phyloP scores from a whole-genome alignment of 331 rosid species.

The Telfairia occidentalis region DNA sequence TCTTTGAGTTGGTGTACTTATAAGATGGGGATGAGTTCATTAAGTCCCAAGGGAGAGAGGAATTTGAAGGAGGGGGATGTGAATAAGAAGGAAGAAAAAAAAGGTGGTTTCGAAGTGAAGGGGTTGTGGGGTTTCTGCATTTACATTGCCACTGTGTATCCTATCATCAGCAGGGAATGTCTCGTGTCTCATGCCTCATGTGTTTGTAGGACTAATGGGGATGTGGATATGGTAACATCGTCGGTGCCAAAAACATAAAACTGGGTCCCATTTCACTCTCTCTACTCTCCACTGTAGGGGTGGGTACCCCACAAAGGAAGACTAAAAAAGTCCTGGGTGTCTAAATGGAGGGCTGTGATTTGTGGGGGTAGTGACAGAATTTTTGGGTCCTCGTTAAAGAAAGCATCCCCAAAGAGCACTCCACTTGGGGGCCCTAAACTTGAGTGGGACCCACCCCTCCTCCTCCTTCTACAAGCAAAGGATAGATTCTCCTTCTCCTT shows the following conservation, averaged over 20 bases:
- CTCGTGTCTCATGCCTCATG: too few relatives aligned
- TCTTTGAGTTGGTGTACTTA: not conserved
- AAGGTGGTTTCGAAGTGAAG: not conserved
- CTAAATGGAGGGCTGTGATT: slow-evolving; percentile 24
- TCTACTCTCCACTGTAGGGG: slow-evolving; percentile 10
- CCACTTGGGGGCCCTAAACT: slow-evolving; percentile 24
- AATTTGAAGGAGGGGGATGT: slow-evolving; percentile 18
- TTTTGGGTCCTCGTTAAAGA: slow-evolving; percentile 74
- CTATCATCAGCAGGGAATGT: not conserved
- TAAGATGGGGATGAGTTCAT: not conserved
- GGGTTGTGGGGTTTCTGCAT: too few relatives aligned
- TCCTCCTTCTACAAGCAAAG: slow-evolving; percentile 68
- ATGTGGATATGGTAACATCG: slow-evolving; percentile 12
- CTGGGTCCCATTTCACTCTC: slow-evolving; percentile 14
- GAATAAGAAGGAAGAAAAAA: slow-evolving; percentile 46
- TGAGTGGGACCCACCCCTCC: slow-evolving; percentile 31
- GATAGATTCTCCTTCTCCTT: slow-evolving; percentile 67
- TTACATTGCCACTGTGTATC: not conserved
- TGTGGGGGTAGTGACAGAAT: slow-evolving; percentile 38
- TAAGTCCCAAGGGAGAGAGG: not conserved
- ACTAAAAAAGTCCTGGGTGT: slow-evolving; percentile 10
- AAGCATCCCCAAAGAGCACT: slow-evolving; percentile 55
- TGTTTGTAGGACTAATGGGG: too few relatives aligned
- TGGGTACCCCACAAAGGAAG: slow-evolving; percentile 14
- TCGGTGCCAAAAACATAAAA: slow-evolving; percentile 28